Evolutionary conservation across 2,329 filamentous ascomycete genomes (phyloP), one percentile per base, ranked within the genome.

Genomic region (Aspergillus neoniger): DNA sequence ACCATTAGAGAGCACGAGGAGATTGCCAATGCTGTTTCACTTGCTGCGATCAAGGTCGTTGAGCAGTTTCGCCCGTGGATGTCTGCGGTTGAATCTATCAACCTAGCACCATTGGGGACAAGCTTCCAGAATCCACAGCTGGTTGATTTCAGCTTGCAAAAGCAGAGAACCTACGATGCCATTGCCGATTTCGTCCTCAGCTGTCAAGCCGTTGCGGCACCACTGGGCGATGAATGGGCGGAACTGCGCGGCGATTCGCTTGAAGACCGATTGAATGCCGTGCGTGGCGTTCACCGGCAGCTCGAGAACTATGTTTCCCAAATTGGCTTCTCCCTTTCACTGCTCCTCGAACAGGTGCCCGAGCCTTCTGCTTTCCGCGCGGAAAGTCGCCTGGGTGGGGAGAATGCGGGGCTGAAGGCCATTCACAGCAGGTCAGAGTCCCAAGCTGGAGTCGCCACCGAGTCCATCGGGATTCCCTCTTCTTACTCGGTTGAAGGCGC

Each of bases 141-240:
- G 32, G 85, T 88, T 51, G 95, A 98, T 68, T 97, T 97, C 74
- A 89, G 88, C 70, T 85, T 88, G 32, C 91, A 96, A 74, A 98
- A 98, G 77, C 95, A 99, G 75, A 91, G 90, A 68, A 82, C 96
- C 17, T 98, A 98, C 76, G 95, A 98, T 76, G 90, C 92, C 61
- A 90, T 96, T 58, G 93, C 92, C 8, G 95, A 98, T 73, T 84
- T 99, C 28, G 80, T 98, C 4, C 79, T 96, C 53, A 88, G 89
- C 60, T 97, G 93, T 70, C 95, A 99, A 77, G 88, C 91, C 23
- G 90, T 98, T n/a, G 91, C 92, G 5, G 91, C 91, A 8, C 95
- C 95, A 5, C 78, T 99, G 47, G 91, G 90, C 8, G 95, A 99
- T 73, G 95, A 99, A 77, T 99, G 95, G 95, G 87, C 93, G 4